phyloP scores from a whole-genome alignment of 2,329 filamentous ascomycete genomes.

The Fusarium nematophilum region DNA sequence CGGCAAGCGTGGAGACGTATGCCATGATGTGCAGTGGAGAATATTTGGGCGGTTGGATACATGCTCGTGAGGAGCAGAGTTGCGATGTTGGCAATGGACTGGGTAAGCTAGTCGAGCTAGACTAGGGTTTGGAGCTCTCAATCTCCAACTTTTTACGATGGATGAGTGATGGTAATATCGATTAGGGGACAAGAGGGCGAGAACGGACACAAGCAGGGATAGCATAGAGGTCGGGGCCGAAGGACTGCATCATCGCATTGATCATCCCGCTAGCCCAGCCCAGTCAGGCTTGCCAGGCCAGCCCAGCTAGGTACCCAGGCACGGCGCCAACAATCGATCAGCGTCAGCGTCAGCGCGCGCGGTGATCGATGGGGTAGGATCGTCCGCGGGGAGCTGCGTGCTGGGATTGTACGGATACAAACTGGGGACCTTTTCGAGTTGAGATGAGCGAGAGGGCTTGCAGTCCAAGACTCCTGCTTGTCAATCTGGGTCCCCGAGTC shows the following conservation, averaged over 20 bases:
- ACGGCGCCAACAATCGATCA: constrained; percentile 29
- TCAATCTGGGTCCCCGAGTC: no score
- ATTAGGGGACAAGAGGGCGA: background rate
- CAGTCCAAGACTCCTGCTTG: no score
- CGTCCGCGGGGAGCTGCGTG: constrained; percentile 18
- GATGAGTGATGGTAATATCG: constrained; percentile 1
- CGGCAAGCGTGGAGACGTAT: constrained; percentile 40
- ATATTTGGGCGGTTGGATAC: constrained; percentile 10
- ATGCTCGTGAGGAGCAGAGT: background rate
- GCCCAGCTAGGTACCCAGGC: constrained; percentile 20
- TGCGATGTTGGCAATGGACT: background rate
- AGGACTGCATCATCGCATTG: constrained; percentile 13
- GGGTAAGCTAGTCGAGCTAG: background rate
- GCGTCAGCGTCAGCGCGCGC: constrained; percentile 36
- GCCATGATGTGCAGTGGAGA: constrained; percentile 30
- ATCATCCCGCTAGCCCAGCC: constrained; percentile 15
- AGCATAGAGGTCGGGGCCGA: background rate
- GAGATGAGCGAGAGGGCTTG: constrained; percentile 6
- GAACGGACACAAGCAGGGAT: constrained; percentile 3
- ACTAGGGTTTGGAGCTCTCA: background rate
- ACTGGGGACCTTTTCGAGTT: background rate
- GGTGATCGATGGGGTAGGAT: constrained; percentile 31
- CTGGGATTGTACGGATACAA: constrained; percentile 15
- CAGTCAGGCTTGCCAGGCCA: constrained; percentile 4
- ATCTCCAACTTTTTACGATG: background rate